Evolutionary conservation across 75 land plant genomes (phyloP).

Genomic region (Sequoiadendron giganteum): DNA sequence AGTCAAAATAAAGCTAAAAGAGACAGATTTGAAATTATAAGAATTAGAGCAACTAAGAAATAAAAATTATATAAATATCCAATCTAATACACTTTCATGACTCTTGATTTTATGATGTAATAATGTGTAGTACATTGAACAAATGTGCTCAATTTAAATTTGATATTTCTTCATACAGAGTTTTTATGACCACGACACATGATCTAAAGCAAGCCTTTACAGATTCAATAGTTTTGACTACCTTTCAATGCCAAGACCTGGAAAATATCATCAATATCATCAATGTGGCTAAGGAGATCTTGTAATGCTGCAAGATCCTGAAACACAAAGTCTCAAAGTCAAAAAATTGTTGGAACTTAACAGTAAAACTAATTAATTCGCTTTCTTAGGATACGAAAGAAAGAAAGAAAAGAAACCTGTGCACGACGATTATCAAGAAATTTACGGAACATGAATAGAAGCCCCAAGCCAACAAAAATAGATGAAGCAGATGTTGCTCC

Average conservation of each 20-base stretch:
- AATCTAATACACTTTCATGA: background rate
- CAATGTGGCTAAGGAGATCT: slow-evolving; percentile 43
- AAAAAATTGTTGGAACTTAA: background rate
- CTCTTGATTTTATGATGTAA: background rate
- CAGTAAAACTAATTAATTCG: background rate
- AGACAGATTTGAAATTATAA: background rate
- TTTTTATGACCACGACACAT: background rate
- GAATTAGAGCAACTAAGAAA: background rate
- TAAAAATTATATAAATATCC: background rate
- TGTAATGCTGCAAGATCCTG: slow-evolving; percentile 52
- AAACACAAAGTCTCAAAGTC: slow-evolving; percentile 7
- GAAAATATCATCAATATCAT: slow-evolving; percentile 51
- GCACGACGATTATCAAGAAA: slow-evolving; percentile 40
- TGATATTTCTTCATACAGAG: background rate
- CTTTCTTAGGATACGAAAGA: too few species aligned
- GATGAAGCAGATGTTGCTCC: slow-evolving; percentile 29
- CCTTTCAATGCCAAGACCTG: slow-evolving; percentile 32
- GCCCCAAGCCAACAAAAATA: slow-evolving; percentile 23
- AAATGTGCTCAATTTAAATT: background rate
- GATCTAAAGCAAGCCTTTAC: background rate
- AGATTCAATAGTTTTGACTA: slow-evolving; percentile 4
- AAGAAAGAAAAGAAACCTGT: slow-evolving; percentile 22
- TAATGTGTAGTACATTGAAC: background rate
- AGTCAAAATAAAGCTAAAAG: background rate
- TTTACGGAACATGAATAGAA: slow-evolving; percentile 26